phyloP scores from a whole-genome alignment of 1,284 basidiomycete genomes.

The Cryptococcus sp. region DNA sequence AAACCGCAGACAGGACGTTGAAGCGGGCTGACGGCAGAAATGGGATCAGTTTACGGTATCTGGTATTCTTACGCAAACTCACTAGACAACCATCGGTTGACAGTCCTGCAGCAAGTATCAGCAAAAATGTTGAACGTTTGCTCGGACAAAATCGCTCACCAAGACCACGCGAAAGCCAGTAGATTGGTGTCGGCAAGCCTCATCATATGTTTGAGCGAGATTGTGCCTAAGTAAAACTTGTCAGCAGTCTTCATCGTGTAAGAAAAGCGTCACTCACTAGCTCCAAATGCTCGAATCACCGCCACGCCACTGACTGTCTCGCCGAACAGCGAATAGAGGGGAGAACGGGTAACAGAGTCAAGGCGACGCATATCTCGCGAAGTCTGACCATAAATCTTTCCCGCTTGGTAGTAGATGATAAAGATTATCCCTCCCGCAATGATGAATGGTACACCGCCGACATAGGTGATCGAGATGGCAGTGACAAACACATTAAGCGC shows the following conservation, averaged over 20 bases:
- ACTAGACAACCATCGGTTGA: slow-evolving; percentile 52
- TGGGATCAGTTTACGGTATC: background rate
- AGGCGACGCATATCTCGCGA: slow-evolving; percentile 85
- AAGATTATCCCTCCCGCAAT: slow-evolving; percentile 63
- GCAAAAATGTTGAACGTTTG: background rate
- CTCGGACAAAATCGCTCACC: slow-evolving; percentile 61
- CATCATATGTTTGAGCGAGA: slow-evolving; percentile 83
- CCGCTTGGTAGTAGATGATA: slow-evolving; percentile 56
- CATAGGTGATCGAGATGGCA: slow-evolving; percentile 65
- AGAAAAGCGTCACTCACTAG: slow-evolving; percentile 19
- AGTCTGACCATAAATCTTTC: slow-evolving; percentile 78
- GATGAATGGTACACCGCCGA: slow-evolving; percentile 77
- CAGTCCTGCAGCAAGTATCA: slow-evolving; percentile 26
- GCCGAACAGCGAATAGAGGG: slow-evolving; percentile 87
- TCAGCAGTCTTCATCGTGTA: background rate
- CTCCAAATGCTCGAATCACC: slow-evolving; percentile 81
- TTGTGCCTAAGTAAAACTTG: slow-evolving; percentile 55
- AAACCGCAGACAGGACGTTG: slow-evolving; percentile 71
- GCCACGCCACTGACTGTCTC: slow-evolving; percentile 83
- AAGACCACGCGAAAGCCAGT: slow-evolving; percentile 81
- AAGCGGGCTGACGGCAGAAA: slow-evolving; percentile 58
- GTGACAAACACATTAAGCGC: slow-evolving; percentile 50
- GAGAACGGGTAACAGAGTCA: slow-evolving; percentile 85
- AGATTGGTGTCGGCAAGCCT: slow-evolving; percentile 77
- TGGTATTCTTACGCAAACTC: background rate